A percentile compares a stretch with the other conserved stretches of the same genome.
These are phyloP conservation scores for Metroxylon sagu DNA, from an alignment of 176 grass and related monocot genomes.

Conservation along the genomic window DNA sequence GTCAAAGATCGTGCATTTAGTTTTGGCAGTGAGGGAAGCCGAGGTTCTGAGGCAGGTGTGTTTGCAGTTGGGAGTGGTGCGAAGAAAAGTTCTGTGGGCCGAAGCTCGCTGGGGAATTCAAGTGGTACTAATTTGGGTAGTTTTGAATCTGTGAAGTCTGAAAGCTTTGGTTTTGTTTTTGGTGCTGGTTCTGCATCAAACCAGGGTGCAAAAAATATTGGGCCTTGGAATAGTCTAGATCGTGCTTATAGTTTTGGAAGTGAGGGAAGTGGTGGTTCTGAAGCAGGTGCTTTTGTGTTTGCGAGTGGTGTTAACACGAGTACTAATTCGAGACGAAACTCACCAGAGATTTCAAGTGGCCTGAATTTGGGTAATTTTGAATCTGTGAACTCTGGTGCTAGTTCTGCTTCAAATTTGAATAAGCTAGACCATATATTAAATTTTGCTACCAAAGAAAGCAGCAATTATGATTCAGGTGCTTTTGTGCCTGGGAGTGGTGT, in stretches of 20 bases:
- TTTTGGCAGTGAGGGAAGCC: not conserved
- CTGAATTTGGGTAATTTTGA: too few species aligned
- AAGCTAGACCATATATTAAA: too few species aligned
- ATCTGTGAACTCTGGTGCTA: too few species aligned
- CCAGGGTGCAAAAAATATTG: too few species aligned
- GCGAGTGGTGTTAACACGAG: not conserved
- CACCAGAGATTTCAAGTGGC: too few species aligned
- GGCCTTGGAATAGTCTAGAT: too few species aligned
- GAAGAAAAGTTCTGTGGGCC: too few species aligned
- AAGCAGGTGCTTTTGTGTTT: not conserved
- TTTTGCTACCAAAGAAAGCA: too few species aligned
- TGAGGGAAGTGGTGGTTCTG: not conserved
- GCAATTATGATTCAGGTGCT: not conserved
- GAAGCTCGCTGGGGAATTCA: not conserved
- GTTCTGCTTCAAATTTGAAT: not conserved
- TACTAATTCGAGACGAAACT: too few species aligned
- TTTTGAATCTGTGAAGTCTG: constrained; percentile 4
- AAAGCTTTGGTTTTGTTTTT: constrained; percentile 22
- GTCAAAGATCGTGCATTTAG: too few species aligned
- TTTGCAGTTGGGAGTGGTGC: not conserved
- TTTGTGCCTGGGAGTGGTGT: not conserved
- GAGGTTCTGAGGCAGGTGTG: not conserved
- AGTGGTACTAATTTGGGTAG: not conserved
- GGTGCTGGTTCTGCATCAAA: not conserved
- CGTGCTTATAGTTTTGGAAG: too few species aligned